Evolutionary conservation across 441 rosid genomes (phyloP).

Genomic region (Adansonia gregorii): DNA sequence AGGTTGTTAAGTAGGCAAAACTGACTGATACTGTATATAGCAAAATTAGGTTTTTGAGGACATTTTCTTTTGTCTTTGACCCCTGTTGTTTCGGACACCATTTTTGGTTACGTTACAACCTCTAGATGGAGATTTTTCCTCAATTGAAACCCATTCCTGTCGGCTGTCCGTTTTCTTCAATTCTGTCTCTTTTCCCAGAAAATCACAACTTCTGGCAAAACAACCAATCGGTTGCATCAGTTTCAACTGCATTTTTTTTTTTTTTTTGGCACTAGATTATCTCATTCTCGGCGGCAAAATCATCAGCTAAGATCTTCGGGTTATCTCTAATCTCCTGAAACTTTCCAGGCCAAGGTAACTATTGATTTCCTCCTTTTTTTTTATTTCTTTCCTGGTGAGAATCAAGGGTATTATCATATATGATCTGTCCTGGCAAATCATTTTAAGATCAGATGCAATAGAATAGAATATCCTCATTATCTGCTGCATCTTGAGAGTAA

Average conservation of each 20-base stretch:
- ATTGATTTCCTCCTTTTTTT: not conserved
- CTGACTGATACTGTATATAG: slow-evolving; percentile 26
- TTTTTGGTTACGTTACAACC: slow-evolving; percentile 33
- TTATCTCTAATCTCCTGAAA: not conserved
- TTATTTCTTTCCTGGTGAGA: not conserved
- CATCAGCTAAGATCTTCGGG: not conserved
- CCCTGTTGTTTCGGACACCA: slow-evolving; percentile 33
- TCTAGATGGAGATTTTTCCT: slow-evolving; percentile 42
- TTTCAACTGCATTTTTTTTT: not conserved
- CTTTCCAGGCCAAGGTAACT: not conserved
- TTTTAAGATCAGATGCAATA: not conserved
- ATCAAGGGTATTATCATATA: not conserved
- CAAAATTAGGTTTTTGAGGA: slow-evolving; percentile 23
- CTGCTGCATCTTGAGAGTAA: not conserved
- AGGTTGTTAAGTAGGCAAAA: not conserved
- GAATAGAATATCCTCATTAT: not conserved
- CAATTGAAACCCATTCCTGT: slow-evolving; percentile 12
- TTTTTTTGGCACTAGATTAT: not conserved
- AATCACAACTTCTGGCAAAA: not conserved
- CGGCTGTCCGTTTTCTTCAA: slow-evolving; percentile 4
- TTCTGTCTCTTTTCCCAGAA: slow-evolving; percentile 26
- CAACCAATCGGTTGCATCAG: not conserved
- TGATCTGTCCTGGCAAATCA: not conserved
- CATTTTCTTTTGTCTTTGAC: slow-evolving; percentile 1
- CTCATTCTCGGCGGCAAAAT: too few species aligned